These are phyloP conservation scores for Sugiyamaella castrensis DNA, from an alignment of 1,139 yeast species.

Conservation along the genomic window DNA sequence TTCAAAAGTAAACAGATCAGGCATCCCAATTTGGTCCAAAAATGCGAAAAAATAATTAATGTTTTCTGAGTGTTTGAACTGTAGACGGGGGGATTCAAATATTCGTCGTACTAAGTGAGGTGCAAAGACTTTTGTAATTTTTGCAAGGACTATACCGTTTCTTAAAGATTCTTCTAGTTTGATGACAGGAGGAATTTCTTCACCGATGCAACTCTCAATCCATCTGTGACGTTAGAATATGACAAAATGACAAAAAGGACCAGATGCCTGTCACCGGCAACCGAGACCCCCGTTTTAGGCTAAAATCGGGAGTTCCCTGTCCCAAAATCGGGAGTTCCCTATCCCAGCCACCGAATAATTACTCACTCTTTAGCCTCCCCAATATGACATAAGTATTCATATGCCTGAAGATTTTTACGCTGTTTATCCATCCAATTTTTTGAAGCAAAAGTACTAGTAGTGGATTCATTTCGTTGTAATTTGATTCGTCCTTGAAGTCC, in stretches of 20 bases:
- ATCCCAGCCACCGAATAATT: too few species aligned
- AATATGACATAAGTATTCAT: slow-evolving; percentile 86
- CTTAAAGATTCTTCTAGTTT: slow-evolving; percentile 64
- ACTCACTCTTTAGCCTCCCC: slow-evolving; percentile 66
- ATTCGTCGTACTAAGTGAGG: slow-evolving; percentile 61
- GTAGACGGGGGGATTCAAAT: slow-evolving; percentile 59
- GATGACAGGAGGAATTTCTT: slow-evolving; percentile 49
- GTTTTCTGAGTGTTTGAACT: slow-evolving; percentile 90
- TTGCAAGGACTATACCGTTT: slow-evolving; percentile 84
- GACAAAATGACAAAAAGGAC: not conserved
- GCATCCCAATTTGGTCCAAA: slow-evolving; percentile 68
- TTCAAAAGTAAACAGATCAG: slow-evolving; percentile 82
- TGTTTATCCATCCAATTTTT: slow-evolving; percentile 45
- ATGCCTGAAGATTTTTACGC: slow-evolving; percentile 49
- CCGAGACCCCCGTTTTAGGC: too few species aligned
- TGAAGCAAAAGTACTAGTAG: slow-evolving; percentile 29
- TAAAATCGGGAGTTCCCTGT: too few species aligned
- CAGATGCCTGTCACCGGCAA: too few species aligned
- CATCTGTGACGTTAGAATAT: slow-evolving; percentile 39
- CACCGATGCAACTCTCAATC: slow-evolving; percentile 60
- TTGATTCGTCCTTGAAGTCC: slow-evolving; percentile 39
- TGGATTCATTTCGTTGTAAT: slow-evolving; percentile 36
- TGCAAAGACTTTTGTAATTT: slow-evolving; percentile 66
- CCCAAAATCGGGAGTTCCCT: too few species aligned
- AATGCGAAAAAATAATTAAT: slow-evolving; percentile 80